A percentile compares a stretch with the other conserved stretches of the same genome.
Conservation (phyloP, 1,284 basidiomycete genomes). For the Coniophora puteana region DNA sequence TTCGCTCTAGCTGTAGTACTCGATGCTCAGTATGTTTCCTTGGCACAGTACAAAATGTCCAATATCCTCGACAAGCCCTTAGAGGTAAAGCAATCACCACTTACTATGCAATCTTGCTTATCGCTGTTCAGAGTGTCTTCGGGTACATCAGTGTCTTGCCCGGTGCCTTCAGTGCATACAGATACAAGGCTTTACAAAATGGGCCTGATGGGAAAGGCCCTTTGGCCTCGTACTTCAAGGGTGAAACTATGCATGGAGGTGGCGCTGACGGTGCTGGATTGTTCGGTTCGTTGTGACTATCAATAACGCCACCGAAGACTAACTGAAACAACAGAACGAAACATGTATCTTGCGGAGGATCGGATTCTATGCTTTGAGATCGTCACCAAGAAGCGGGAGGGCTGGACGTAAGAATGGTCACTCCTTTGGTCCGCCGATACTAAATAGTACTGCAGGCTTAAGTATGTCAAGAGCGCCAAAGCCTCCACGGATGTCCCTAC, state of each 20-base stretch:
- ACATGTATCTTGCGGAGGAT: conserved; percentile 92
- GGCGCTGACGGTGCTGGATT: conserved; percentile 58
- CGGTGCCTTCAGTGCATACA: conserved; percentile 91
- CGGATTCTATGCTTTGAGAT: conserved; percentile 98
- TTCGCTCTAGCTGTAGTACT: neutral
- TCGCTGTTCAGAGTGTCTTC: conserved; percentile 64
- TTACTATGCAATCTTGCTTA: conserved; percentile 2
- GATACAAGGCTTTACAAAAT: conserved; percentile 82
- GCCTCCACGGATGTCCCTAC: conserved; percentile 86
- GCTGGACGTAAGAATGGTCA: conserved; percentile 73
- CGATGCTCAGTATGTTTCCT: conserved; percentile 8
- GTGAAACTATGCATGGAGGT: conserved; percentile 81
- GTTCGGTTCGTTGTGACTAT: conserved; percentile 57
- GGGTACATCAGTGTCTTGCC: conserved; percentile 89
- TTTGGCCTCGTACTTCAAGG: conserved; percentile 88
- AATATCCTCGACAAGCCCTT: conserved; percentile 92
- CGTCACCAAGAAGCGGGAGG: conserved; percentile 86
- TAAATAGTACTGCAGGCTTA: conserved; percentile 47
- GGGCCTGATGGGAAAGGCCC: conserved; percentile 83
- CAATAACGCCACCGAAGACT: conserved; percentile 5
- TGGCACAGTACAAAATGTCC: conserved; percentile 79
- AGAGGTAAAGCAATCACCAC: conserved; percentile 45
- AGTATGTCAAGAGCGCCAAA: conserved; percentile 91
- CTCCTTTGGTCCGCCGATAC: conserved; percentile 10
- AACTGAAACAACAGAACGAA: conserved; percentile 49